phyloP scores from a whole-genome alignment of 345 rosid species.

The Clausena lansium region DNA sequence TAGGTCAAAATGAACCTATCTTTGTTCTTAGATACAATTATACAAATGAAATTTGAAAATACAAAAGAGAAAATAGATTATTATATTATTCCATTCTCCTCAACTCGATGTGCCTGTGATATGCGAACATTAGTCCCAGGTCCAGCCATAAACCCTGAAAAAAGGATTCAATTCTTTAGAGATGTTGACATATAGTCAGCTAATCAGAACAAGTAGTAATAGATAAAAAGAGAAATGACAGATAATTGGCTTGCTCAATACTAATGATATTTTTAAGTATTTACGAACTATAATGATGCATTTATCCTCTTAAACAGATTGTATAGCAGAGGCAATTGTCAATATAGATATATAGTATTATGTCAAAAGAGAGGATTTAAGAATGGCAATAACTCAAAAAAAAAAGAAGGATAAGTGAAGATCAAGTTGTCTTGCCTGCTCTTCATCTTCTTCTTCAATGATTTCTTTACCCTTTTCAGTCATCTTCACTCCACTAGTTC shows the following conservation, averaged over 20 bases:
- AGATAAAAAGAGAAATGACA: background rate
- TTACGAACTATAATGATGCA: background rate
- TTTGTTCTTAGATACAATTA: background rate
- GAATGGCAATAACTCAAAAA: background rate
- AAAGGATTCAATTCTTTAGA: background rate
- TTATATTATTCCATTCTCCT: background rate
- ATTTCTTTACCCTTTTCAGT: background rate
- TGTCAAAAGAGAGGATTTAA: background rate
- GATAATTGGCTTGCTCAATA: background rate
- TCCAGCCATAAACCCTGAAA: background rate
- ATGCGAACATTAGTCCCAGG: background rate
- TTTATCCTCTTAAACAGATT: background rate
- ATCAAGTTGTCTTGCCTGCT: background rate
- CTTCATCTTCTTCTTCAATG: background rate
- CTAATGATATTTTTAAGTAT: background rate
- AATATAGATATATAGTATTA: background rate
- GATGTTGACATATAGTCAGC: background rate
- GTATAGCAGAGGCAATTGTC: background rate
- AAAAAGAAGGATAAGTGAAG: background rate
- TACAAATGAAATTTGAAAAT: background rate
- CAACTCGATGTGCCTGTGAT: background rate
- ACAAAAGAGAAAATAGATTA: background rate
- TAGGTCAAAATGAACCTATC: background rate
- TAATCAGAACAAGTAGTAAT: background rate
- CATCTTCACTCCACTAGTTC: no score